phyloP scores from a whole-genome alignment of 805 yeast genomes.

The Metschnikowia cerradonensis region DNA sequence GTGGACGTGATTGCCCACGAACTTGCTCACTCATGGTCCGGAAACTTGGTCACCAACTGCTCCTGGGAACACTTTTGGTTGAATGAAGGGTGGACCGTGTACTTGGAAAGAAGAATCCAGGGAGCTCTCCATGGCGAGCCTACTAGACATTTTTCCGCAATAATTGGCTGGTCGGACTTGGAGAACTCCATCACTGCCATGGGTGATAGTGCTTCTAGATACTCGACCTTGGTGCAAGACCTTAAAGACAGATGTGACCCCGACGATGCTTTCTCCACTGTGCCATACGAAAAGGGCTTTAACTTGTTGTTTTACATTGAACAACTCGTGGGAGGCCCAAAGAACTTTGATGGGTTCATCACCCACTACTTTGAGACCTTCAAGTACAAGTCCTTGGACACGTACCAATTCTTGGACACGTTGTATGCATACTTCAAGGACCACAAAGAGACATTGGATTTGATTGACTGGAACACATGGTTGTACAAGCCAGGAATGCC shows the following conservation, averaged over 20 bases:
- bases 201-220: constrained; percentile 49
- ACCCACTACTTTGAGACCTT: constrained; percentile 70
- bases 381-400: constrained; percentile 69
- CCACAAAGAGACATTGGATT: constrained; percentile 51
- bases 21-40: constrained; percentile 90
- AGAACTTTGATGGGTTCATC: constrained; percentile 72
- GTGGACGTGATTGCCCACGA: constrained; percentile 92
- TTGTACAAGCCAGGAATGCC: constrained; percentile 81
- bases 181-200: constrained; percentile 62
- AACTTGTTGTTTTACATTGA: constrained; percentile 75
- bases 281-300: constrained; percentile 90
- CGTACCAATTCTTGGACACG: constrained; percentile 75
- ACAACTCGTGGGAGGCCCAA: constrained; percentile 57
- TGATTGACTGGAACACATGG: constrained; percentile 86
- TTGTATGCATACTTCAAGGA: constrained; percentile 59
- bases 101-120: constrained; percentile 77
- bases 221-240: constrained; percentile 65
- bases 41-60: constrained; percentile 83
- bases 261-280: constrained; percentile 82
- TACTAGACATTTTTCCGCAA: constrained; percentile 73
- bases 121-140: constrained; percentile 77
- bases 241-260: constrained; percentile 72
- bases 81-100: constrained; percentile 96
- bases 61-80: constrained; percentile 95
- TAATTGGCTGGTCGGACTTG: constrained; percentile 86